Base-by-base conservation (phyloP, 345 rosid genomes). In the Psidium guajava region DNA sequence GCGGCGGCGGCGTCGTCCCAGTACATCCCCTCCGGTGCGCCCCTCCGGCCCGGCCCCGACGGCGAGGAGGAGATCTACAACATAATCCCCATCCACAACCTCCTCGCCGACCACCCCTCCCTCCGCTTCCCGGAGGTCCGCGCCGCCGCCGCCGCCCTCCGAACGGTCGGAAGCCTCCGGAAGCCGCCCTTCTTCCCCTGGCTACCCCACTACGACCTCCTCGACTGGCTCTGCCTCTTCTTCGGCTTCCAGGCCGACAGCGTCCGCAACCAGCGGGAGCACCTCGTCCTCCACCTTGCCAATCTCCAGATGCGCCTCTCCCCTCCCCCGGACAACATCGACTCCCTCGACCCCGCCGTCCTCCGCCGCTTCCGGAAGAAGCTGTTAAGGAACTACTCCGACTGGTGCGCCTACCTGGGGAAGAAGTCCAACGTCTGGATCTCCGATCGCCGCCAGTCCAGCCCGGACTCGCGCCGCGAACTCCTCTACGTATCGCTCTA, bases 251-350 rank as follows among this genome's bases (percentile, higher is more conserved):
- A 97, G 82, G 86, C 84, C 53, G 97, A 92, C 83, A 97, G 90
- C 90, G 98, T 97, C 42, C 93, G 96, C 52, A 97, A 97, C 90
- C 98, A 97, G 91, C 88, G 99, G 42, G 99, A 97, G 89, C 98
- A 97, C 83, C 84, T 97, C 28, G 98, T 97, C 81, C 98, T 95
- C 74, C 99, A 95, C 87, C 93, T 97, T 49, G 95, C 99, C 14
- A 97, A 97, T 86, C 96, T 98, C 28, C 99, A 95, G 94, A 95
- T 97, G 99, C 98, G 99, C 24, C 96, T 95, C 53, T 82, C 96
- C 14, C 98, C 98, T 7, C 99, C 97, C 25, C 98, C 98, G 36
- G 98, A 95, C 57, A 93, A 95, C 85, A 94, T 95, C 85, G 98
- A 97, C 64, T 85, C 95, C 52, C 99, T 97, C 42, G 98, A 97